A percentile compares a stretch with the other conserved stretches of the same genome.
phyloP scores from a whole-genome alignment of 805 yeast genomes.

The Ogataea pignaliae region DNA sequence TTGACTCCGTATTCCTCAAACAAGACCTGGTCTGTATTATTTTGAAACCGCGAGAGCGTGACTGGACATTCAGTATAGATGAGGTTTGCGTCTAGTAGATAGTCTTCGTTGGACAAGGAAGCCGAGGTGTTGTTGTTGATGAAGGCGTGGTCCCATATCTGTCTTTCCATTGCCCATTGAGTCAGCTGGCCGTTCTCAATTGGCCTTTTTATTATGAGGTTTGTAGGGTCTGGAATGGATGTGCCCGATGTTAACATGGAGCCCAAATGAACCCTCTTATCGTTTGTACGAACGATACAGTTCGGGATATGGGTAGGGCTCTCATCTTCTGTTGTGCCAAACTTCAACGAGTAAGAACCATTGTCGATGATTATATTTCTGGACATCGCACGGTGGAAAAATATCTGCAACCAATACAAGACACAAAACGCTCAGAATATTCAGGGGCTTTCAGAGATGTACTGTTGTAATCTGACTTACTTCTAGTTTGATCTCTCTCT shows the following conservation, averaged over 20 bases:
- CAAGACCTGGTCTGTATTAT: constrained; percentile 83
- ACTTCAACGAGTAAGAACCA: constrained; percentile 81
- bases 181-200: constrained; percentile 83
- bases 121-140: constrained; percentile 29
- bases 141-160: constrained; percentile 84
- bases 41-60: constrained; percentile 75
- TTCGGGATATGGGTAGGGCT: constrained; percentile 58
- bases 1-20: constrained; percentile 91
- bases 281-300: constrained; percentile 59
- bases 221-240: constrained; percentile 66
- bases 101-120: constrained; percentile 27
- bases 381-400: constrained; percentile 6
- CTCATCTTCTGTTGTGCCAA: constrained; percentile 44
- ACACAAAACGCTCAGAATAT: too few relatives aligned
- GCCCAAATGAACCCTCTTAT: constrained; percentile 69
- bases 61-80: constrained; percentile 78
- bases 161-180: constrained; percentile 87
- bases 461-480: too few relatives aligned
- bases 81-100: constrained; percentile 52
- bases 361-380: constrained; percentile 69
- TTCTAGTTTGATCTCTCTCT: too few relatives aligned
- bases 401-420: too few relatives aligned
- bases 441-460: too few relatives aligned
- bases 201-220: constrained; percentile 73
- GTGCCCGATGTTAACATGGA: constrained; percentile 36